Evolutionary conservation across 2,329 filamentous ascomycete genomes (phyloP).

Genomic region (Pestalotiopsis sp.): DNA sequence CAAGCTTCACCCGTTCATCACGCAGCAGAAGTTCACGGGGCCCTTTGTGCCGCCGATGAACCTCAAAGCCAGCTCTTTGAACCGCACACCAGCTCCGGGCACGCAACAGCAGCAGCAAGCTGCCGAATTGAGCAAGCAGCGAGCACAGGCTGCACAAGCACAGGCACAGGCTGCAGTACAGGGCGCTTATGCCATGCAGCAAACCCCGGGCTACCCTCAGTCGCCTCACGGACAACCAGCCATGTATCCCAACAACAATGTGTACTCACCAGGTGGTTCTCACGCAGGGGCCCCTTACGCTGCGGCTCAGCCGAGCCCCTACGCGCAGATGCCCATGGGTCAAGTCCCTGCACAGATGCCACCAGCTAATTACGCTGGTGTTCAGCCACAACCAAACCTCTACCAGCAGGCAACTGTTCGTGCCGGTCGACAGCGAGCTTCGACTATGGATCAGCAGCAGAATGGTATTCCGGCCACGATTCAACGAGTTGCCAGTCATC

Average conservation of each 20-base stretch:
- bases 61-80: constrained; percentile 82
- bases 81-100: constrained; percentile 86
- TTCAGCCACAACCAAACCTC: constrained; percentile 53
- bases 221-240: constrained; percentile 56
- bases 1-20: constrained; percentile 97
- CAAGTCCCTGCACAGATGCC: constrained; percentile 69
- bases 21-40: constrained; percentile 94
- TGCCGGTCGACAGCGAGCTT: constrained; percentile 82
- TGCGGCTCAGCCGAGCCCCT: constrained; percentile 67
- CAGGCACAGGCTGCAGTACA: constrained; percentile 72
- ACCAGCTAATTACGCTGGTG: constrained; percentile 62
- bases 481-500: constrained; percentile 91
- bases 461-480: constrained; percentile 91
- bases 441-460: constrained; percentile 94
- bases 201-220: constrained; percentile 39
- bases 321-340: constrained; percentile 74
- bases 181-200: constrained; percentile 61
- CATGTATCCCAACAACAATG: constrained; percentile 80
- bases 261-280: constrained; percentile 68
- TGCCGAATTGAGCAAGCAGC: constrained; percentile 90
- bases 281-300: constrained; percentile 71
- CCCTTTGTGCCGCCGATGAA: constrained; percentile 98
- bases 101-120: constrained; percentile 96
- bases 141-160: constrained; percentile 72
- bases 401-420: constrained; percentile 80